A percentile compares a stretch with the other conserved stretches of the same genome.
phyloP scores from a whole-genome alignment of 2,329 filamentous ascomycete genomes.

The Chaetothyriales sp. region DNA sequence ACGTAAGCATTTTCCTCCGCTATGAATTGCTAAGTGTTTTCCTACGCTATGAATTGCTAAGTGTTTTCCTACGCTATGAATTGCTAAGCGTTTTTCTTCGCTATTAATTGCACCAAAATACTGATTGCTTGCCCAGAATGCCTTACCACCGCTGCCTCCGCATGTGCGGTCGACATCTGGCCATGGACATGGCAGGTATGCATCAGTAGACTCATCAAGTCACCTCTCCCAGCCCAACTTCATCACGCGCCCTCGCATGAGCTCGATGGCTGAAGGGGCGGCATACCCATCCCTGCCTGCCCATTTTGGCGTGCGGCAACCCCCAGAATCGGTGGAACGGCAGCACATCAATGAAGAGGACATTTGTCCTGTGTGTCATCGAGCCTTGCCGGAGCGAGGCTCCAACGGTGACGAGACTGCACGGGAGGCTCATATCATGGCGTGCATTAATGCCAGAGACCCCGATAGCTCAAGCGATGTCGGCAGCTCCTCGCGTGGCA shows the following conservation, averaged over 20 bases:
- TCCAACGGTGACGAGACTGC: conserved; percentile 26
- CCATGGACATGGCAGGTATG: not conserved
- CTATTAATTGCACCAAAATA: not conserved
- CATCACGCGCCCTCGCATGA: not conserved
- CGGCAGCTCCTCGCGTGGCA: conserved; percentile 13
- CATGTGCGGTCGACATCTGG: not conserved
- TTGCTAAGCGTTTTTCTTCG: not conserved
- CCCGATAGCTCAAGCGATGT: not conserved
- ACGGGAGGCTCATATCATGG: conserved; percentile 33
- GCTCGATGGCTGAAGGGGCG: not conserved
- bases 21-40: too few relatives aligned
- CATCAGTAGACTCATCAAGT: not conserved
- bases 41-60: not conserved
- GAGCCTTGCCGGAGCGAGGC: conserved; percentile 26
- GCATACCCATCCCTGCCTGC: not conserved
- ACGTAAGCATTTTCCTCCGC: not conserved
- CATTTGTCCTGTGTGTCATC: conserved; percentile 34
- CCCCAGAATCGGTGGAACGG: not conserved
- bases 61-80: too few relatives aligned
- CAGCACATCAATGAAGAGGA: conserved; percentile 29
- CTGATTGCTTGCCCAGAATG: not conserved
- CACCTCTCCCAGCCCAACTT: not conserved
- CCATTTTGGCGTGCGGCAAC: not conserved
- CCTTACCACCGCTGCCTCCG: not conserved
- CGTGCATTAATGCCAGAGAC: conserved; percentile 23